These are phyloP conservation scores for Dipodascopsis tothii DNA, from an alignment of 805 yeast species.

Conservation along the genomic window DNA sequence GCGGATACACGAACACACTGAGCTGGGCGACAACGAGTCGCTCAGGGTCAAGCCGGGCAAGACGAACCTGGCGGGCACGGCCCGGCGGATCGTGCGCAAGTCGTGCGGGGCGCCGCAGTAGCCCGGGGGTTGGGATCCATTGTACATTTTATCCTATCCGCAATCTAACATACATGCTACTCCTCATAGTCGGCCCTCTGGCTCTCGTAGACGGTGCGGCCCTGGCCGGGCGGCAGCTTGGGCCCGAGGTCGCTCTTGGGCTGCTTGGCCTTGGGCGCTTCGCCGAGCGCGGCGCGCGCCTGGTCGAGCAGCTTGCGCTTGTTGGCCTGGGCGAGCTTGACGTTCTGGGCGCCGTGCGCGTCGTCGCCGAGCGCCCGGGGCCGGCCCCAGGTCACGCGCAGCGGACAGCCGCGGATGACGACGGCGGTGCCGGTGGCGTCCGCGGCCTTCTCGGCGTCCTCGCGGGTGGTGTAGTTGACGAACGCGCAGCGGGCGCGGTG, in stretches of 20 bases:
- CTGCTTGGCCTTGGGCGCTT: conserved; percentile 1
- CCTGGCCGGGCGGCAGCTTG: conserved; percentile 18
- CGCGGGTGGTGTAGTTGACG: conserved; percentile 44
- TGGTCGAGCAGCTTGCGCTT: conserved; percentile 16
- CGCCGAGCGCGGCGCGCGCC: conserved; percentile 8
- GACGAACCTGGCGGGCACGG: conserved; percentile 16
- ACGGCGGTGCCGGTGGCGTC: conserved; percentile 16
- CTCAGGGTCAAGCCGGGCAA: conserved; percentile 49
- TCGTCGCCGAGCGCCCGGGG: conserved; percentile 25
- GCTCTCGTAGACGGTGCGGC: conserved; percentile 10
- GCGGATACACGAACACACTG: conserved; percentile 73
- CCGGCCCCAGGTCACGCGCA: conserved; percentile 26
- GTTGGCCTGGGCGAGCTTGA: conserved; percentile 17
- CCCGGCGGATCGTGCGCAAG: not conserved
- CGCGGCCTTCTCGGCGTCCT: conserved; percentile 45
- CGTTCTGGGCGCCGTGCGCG: conserved; percentile 11
- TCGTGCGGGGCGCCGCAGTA: too few relatives aligned
- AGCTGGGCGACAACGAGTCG: conserved; percentile 83
- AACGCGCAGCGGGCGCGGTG: conserved; percentile 61
- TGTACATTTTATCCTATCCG: too few relatives aligned
- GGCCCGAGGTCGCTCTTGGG: conserved; percentile 1
- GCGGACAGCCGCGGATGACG: conserved; percentile 21
- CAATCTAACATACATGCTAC: too few relatives aligned
- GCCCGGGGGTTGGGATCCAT: too few relatives aligned
- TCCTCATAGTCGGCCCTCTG: conserved; percentile 18